These are phyloP conservation scores for Paramecium sonneborni DNA, from an alignment of 73 alveolate species.

Conservation along the genomic window DNA sequence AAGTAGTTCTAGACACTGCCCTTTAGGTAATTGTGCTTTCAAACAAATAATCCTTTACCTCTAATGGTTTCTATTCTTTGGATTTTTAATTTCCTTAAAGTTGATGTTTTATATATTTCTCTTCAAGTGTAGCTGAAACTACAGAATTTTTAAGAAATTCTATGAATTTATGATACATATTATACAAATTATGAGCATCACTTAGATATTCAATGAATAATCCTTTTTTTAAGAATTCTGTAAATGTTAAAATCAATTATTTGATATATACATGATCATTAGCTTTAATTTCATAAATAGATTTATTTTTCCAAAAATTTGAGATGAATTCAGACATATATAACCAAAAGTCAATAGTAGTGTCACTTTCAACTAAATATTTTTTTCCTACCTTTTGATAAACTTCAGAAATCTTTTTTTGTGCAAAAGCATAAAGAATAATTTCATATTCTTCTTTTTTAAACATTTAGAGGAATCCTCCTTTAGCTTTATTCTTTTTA, in stretches of 20 bases:
- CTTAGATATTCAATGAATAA: slow-evolving; percentile 3
- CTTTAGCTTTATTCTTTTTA: not conserved
- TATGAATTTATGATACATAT: slow-evolving; percentile 31
- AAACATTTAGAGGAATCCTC: not conserved
- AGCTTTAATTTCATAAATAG: slow-evolving; percentile 30
- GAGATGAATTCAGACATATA: not conserved
- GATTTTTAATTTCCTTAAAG: not conserved
- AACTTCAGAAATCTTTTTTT: not conserved
- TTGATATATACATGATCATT: slow-evolving; percentile 25
- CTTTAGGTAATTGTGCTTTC: not conserved
- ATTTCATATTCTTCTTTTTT: not conserved
- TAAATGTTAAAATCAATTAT: slow-evolving; percentile 10
- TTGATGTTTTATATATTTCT: slow-evolving; percentile 7
- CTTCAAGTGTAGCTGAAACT: slow-evolving; percentile 41
- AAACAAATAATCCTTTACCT: slow-evolving; percentile 23
- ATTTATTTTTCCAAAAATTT: not conserved
- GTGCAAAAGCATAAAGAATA: not conserved
- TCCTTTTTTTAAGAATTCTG: slow-evolving; percentile 3
- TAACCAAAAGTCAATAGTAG: not conserved
- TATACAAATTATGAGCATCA: not conserved
- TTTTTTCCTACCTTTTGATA: not conserved
- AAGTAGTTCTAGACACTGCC: not conserved
- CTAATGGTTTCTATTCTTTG: slow-evolving; percentile 13
- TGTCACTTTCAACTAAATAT: slow-evolving; percentile 19
- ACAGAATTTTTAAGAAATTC: slow-evolving; percentile 23